Conservation (phyloP, 257 asterid genomes). For the Salvia splendens region DNA sequence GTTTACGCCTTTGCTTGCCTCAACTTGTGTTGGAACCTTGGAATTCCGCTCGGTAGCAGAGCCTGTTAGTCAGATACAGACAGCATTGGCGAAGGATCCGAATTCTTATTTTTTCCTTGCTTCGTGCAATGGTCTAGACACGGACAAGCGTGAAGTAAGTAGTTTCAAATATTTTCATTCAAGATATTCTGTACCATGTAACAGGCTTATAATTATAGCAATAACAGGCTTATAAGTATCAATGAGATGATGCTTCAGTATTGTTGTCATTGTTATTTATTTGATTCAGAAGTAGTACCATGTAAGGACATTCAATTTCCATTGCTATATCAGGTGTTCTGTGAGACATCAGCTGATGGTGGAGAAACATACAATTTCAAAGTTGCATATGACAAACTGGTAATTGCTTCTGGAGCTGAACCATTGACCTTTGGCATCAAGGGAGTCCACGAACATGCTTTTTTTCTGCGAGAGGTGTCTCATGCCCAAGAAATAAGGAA, state of each 20-base stretch:
- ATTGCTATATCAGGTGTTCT: conserved; percentile 54
- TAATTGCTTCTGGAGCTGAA: conserved; percentile 87
- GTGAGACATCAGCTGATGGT: conserved; percentile 56
- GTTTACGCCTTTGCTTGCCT: conserved; percentile 92
- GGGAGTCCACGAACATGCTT: conserved; percentile 81
- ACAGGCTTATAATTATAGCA: neutral
- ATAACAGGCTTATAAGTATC: no score
- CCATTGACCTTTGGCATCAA: conserved; percentile 87
- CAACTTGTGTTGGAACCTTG: conserved; percentile 94
- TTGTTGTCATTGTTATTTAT: neutral
- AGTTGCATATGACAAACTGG: conserved; percentile 91
- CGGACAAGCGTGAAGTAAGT: conserved; percentile 76
- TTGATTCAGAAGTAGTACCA: conserved; percentile 14
- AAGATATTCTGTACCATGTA: neutral
- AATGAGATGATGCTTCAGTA: neutral
- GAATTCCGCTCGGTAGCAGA: conserved; percentile 93
- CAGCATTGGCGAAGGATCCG: conserved; percentile 83
- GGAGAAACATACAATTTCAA: conserved; percentile 65
- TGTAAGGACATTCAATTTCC: conserved; percentile 5
- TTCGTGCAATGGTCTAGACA: conserved; percentile 65
- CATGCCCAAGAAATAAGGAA: conserved; percentile 94
- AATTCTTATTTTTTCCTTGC: conserved; percentile 85
- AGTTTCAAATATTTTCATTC: conserved; percentile 3
- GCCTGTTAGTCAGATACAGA: conserved; percentile 87
- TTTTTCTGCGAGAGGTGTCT: conserved; percentile 81